Evolutionary conservation across 1,284 basidiomycete species (phyloP), one percentile per base, ranked within the genome.

Genomic region (Cryptococcus deneoformans): DNA sequence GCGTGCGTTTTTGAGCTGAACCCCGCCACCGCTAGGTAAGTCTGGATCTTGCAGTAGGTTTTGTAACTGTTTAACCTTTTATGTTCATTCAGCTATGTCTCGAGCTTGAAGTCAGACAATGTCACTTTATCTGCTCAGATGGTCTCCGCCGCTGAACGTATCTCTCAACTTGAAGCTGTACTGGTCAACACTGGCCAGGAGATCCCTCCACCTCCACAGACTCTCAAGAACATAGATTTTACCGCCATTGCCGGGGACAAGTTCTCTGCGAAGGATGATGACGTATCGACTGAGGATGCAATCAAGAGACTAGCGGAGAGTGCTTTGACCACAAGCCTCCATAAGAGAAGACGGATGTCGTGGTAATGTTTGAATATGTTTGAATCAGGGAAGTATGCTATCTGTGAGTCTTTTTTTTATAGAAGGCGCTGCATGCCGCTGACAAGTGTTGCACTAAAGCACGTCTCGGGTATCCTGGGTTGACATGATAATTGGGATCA

Each of bases 1-100:
- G 62, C 71, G 3, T 75, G 73, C 50, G 72, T 73, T 20, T 75
- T 71, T 51, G 73, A 75, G 59, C 61, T 75, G 34, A 68, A 60
- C 53, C 65, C 72, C 2, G 71, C 73, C 11, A 75, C 71, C 2
- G 65, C 64, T 11, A 61, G 58, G 73, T 75, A 50, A 59, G 73
- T 68, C 5, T 9, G n/a, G 14, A 14, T 39, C 24, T 10, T 42
- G 40, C 40, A 42, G 40, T 10, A 29, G 20, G 6, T 20, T 20
- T 20, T 8, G 9, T 16, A 20, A 20, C 20, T 20, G 20, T 20
- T 35, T 11, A 29, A 42, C 4, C 38, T 51, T 20, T 20, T 20
- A 20, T 20, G 20, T 20, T 20, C 20, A 20, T 10, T 14, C 50
- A 69, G 70, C 36, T 71, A 68, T 42, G 69, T 72, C 1, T 62